Base-by-base conservation (phyloP, 345 rosid genomes). In the Dipteronia dyeriana region DNA sequence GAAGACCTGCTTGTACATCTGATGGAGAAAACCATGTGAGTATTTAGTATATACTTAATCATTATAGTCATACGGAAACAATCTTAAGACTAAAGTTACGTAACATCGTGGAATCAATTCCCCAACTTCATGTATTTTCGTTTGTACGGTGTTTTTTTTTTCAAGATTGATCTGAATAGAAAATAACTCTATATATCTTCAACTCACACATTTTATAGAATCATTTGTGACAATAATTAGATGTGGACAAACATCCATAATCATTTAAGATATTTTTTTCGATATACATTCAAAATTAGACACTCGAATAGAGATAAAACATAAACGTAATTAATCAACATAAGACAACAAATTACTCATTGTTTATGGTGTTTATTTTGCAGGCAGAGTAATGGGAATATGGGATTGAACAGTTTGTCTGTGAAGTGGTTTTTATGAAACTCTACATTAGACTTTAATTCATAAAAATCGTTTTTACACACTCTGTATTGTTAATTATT, bases 1-100 rank as follows among this genome's bases (percentile, higher is more conserved):
- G 95, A 80, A 82, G 89, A 68, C 97, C 92, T 1, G 82, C 90
- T 1, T 92, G 85, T 71, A 89, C 91, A 19, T 83, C 95, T 17
- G 91, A 83, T 3, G 80, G 82, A 5, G 87, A 86, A 54, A 85
- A 72, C 76, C 70, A 34, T 70, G 91, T 87, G 79, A 83, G 85
- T 70, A 51, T 9, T 1, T 53, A 22, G 4, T 4, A 31, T 31
- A 4, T 31, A 3, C 5, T 4, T 31, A 4, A 34, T 34, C 4
- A 34, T 34, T 34, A 34, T 4, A 31, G 38, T 31, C 38, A 3
- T n/a, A n/a, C n/a, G n/a, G n/a, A 34, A 34, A 34, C 38, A 34
- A 34, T 34, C 4, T 34, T 34, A 34, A 34, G 0, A 34, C 0
- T 4, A 34, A 31, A 31, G 38, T 34, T 34, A 34, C 6, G 4